Evolutionary conservation across 148 eudicot genomes (phyloP).

Genomic region (Rhododendron henanense): DNA sequence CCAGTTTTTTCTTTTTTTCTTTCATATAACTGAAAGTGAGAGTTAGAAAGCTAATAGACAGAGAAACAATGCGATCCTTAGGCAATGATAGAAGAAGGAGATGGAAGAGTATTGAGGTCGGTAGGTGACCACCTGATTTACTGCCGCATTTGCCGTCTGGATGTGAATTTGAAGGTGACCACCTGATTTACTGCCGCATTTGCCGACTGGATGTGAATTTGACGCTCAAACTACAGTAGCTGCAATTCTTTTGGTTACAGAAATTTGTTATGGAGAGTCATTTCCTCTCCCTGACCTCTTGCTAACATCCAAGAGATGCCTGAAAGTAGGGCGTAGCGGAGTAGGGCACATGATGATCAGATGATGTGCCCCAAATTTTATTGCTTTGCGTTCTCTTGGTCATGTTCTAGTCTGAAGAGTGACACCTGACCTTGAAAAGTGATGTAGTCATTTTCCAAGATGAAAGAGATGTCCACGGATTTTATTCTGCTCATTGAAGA

Average conservation of each 20-base stretch:
- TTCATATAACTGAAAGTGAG: neutral
- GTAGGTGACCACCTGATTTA: neutral
- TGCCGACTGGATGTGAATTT: neutral
- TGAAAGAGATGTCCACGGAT: neutral
- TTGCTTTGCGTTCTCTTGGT: neutral
- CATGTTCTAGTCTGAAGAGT: neutral
- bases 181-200: neutral
- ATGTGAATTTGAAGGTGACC: neutral
- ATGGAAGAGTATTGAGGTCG: neutral
- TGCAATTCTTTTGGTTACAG: neutral
- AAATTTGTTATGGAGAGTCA: neutral
- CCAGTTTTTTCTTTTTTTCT: too few species aligned
- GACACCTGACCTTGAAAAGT: neutral
- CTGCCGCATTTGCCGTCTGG: neutral
- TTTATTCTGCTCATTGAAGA: neutral
- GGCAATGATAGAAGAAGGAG: neutral
- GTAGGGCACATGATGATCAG: neutral
- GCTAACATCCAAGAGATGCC: neutral
- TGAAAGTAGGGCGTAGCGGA: neutral
- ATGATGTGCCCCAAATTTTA: neutral
- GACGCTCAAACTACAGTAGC: neutral
- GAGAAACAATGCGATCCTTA: neutral
- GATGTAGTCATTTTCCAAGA: neutral
- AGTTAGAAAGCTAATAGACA: neutral
- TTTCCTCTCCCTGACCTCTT: neutral